Evolutionary conservation across 768 basidiomycete species (phyloP).

Genomic region (Mycena haematopus): DNA sequence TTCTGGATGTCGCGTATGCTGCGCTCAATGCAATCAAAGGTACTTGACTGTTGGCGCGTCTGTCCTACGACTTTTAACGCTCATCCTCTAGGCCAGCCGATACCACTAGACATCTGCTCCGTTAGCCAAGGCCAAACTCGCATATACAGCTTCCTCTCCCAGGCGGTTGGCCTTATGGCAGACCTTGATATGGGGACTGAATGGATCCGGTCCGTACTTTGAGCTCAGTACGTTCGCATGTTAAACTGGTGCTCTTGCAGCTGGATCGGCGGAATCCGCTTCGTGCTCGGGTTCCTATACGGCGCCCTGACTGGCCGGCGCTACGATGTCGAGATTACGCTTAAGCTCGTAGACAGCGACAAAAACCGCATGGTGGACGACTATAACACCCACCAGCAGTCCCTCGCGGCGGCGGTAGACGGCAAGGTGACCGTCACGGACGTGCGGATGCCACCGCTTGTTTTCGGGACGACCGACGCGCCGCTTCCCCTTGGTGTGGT

Average conservation of each 20-base stretch:
- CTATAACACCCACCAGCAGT: slow-evolving; percentile 33
- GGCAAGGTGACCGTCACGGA: slow-evolving; percentile 10
- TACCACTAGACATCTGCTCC: slow-evolving; percentile 62
- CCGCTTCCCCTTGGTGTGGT: slow-evolving; percentile 21
- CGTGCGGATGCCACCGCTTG: slow-evolving; percentile 32
- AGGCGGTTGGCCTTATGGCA: slow-evolving; percentile 65
- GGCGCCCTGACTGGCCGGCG: slow-evolving; percentile 43
- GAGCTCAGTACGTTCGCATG: background rate
- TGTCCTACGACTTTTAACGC: background rate
- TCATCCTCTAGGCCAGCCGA: slow-evolving; percentile 47
- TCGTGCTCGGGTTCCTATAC: slow-evolving; percentile 36
- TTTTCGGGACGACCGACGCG: slow-evolving; percentile 26
- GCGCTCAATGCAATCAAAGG: slow-evolving; percentile 67
- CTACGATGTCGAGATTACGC: slow-evolving; percentile 54
- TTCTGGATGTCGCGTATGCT: slow-evolving; percentile 53
- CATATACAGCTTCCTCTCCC: slow-evolving; percentile 60
- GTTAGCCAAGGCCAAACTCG: slow-evolving; percentile 54
- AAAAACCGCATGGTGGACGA: slow-evolving; percentile 55
- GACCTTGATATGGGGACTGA: slow-evolving; percentile 68
- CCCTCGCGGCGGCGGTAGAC: background rate
- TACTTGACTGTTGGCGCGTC: slow-evolving; percentile 12
- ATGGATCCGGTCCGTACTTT: slow-evolving; percentile 53
- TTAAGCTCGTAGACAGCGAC: slow-evolving; percentile 56
- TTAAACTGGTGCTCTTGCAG: background rate
- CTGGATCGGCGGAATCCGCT: slow-evolving; percentile 25